Percentiles rank a stretch among this genome's conserved stretches.
Conservation (phyloP, 2,329 filamentous ascomycete species). For the Apiospora malaysiana region DNA sequence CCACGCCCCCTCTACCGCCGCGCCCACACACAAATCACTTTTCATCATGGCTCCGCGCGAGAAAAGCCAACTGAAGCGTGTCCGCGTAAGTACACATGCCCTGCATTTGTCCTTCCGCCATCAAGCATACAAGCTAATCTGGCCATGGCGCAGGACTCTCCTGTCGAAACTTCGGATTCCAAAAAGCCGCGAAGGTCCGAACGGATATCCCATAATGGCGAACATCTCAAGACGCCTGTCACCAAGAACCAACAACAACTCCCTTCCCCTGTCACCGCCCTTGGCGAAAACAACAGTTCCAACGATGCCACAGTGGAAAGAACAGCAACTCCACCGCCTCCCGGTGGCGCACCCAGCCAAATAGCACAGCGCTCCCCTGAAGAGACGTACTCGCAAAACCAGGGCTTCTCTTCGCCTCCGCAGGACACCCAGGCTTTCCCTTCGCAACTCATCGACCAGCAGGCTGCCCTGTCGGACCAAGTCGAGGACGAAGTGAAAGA, state of each 20-base stretch:
- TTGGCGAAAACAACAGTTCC: conserved; percentile 60
- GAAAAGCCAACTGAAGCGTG: conserved; percentile 86
- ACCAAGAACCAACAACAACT: conserved; percentile 68
- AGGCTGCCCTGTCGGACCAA: conserved; percentile 76
- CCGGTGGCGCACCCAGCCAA: conserved; percentile 63
- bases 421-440: conserved; percentile 64
- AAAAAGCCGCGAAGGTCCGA: conserved; percentile 88
- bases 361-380: conserved; percentile 57
- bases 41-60: conserved; percentile 67
- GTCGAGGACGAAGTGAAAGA: conserved; percentile 83
- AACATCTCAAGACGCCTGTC: conserved; percentile 62
- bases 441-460: conserved; percentile 80
- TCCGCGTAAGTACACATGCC: conserved; percentile 63
- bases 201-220: conserved; percentile 63
- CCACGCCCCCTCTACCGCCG: neutral
- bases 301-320: conserved; percentile 69
- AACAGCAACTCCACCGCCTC: conserved; percentile 73
- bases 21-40: neutral
- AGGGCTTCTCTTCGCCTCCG: conserved; percentile 64
- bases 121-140: conserved; percentile 30
- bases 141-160: conserved; percentile 63
- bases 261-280: conserved; percentile 80
- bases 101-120: conserved; percentile 22
- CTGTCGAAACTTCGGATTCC: conserved; percentile 61
- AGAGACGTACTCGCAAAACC: conserved; percentile 49